Percentiles rank a stretch among this genome's conserved stretches.
Evolutionary conservation across 2,329 filamentous ascomycete species (phyloP).

Genomic region (Achaetomium macrosporum): DNA sequence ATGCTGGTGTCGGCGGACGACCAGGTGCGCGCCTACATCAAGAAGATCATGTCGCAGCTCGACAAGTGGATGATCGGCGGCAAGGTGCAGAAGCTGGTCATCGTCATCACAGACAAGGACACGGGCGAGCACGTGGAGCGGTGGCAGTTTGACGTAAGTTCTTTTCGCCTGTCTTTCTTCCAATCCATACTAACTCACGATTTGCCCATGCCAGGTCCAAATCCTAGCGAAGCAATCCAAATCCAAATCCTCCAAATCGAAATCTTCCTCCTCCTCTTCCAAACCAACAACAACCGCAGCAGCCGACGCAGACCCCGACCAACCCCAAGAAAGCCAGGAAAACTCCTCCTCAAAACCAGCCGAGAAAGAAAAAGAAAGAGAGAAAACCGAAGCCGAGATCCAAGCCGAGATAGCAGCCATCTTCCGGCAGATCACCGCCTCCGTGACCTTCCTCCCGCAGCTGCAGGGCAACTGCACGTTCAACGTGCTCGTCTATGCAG

Average conservation of each 20-base stretch:
- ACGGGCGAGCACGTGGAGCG: constrained; percentile 93
- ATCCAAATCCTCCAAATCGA: constrained; percentile 41
- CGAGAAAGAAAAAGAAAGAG: too few species aligned
- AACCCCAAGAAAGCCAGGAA: constrained; percentile 46
- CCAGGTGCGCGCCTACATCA: constrained; percentile 98
- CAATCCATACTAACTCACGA: not conserved
- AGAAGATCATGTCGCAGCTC: constrained; percentile 97
- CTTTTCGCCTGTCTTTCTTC: not conserved
- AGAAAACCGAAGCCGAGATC: constrained; percentile 91
- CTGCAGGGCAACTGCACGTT: constrained; percentile 87
- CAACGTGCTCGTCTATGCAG: constrained; percentile 96
- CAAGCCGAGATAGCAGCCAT: constrained; percentile 94
- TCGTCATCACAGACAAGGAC: constrained; percentile 95
- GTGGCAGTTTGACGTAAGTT: constrained; percentile 89
- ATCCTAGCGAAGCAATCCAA: constrained; percentile 31
- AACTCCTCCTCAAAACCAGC: constrained; percentile 56
- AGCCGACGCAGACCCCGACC: constrained; percentile 31
- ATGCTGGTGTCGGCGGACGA: constrained; percentile 97
- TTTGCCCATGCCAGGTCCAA: constrained; percentile 30
- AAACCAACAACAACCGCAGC: constrained; percentile 42
- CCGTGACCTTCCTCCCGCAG: constrained; percentile 93
- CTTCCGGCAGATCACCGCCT: constrained; percentile 96
- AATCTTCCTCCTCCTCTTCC: constrained; percentile 46
- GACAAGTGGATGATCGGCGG: constrained; percentile 96
- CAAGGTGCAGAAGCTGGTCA: constrained; percentile 94